Percentiles rank a stretch among this genome's conserved stretches.
These are phyloP conservation scores for Secale cereale DNA, from an alignment of 176 grass and related monocot genomes.

Conservation along the genomic window DNA sequence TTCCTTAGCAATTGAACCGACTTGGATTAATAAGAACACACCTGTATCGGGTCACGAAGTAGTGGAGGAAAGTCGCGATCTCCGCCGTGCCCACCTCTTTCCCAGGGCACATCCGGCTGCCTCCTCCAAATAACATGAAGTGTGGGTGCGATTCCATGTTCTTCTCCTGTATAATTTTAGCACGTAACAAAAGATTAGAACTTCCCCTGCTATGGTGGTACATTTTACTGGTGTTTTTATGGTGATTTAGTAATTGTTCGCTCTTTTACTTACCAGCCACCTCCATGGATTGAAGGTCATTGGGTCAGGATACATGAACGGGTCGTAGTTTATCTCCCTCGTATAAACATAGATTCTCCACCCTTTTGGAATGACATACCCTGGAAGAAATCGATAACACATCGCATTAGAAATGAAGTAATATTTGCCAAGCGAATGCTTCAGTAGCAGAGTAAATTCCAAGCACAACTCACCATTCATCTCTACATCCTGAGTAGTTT, in stretches of 20 bases:
- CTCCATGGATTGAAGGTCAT: conserved; percentile 94
- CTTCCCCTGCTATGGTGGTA: neutral
- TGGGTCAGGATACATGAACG: conserved; percentile 70
- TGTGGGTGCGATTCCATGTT: conserved; percentile 79
- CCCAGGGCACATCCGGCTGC: conserved; percentile 74
- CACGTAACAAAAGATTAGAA: conserved; percentile 2
- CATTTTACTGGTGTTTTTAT: neutral
- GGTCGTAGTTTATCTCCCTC: conserved; percentile 98
- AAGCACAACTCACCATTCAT: conserved; percentile 62
- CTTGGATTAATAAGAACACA: conserved; percentile 11
- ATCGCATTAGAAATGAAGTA: too few species aligned
- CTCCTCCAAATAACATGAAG: conserved; percentile 96
- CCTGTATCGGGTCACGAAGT: conserved; percentile 91
- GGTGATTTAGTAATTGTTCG: neutral
- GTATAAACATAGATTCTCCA: conserved; percentile 99
- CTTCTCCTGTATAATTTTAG: conserved; percentile 47
- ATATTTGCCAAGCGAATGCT: too few species aligned
- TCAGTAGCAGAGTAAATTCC: neutral
- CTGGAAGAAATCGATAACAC: conserved; percentile 19
- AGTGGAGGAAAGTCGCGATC: conserved; percentile 85
- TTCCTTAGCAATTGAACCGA: neutral
- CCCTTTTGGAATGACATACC: conserved; percentile 79
- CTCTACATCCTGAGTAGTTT: conserved; percentile 85
- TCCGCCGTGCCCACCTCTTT: conserved; percentile 85
- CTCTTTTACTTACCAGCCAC: conserved; percentile 72